Evolutionary conservation across 495 filamentous ascomycete genomes (phyloP), one percentile per base, ranked within the genome.

Genomic region (Penicillium egyptiacum): DNA sequence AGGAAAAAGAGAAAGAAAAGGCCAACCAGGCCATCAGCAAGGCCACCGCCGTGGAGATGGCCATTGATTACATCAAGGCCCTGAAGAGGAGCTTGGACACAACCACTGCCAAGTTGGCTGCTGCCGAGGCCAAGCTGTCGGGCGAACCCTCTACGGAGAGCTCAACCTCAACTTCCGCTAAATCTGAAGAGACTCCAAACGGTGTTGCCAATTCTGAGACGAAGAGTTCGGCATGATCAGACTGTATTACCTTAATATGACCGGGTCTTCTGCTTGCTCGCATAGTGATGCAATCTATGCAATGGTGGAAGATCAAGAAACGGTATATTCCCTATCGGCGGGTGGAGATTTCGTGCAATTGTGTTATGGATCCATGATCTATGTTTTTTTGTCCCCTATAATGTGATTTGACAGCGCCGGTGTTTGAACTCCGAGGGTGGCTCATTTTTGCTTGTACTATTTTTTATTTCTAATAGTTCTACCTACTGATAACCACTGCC

Each of bases 31-130:
- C 79, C 45, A 92, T 88, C 56, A 96, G 91, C 73, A 98, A 98
- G 74, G 94, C 94, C 0, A 94, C 90, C 62, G 97, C 92, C 2
- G 94, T 98, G 20, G 94, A 98, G 74, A 84, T 88, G 75, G 94
- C 94, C 10, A 98, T 96, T 54, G 88, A 93, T 59, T 98, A 97
- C 65, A 98, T 98, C 75, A 91, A 88, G 67, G 79, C 85, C 54
- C 74, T 98, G 58, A 84, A 96, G 72, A 78, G 81, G 68, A 88
- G 91, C 65, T 69, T 93, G 33, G 81, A 76, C 9, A 86, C 86
- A 26, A 86, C 88, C 16, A 86, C 87, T 52, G 77, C 72, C 50
- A 78, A 84, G 64, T 76, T 91, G 4, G 82, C 83, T 17, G 79
- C 80, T 31, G 86, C 86, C 5, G 88, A 91, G 64, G 76, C 76